Evolutionary conservation across 2,329 filamentous ascomycete genomes (phyloP).

Genomic region (Trematosphaeria pertusa): DNA sequence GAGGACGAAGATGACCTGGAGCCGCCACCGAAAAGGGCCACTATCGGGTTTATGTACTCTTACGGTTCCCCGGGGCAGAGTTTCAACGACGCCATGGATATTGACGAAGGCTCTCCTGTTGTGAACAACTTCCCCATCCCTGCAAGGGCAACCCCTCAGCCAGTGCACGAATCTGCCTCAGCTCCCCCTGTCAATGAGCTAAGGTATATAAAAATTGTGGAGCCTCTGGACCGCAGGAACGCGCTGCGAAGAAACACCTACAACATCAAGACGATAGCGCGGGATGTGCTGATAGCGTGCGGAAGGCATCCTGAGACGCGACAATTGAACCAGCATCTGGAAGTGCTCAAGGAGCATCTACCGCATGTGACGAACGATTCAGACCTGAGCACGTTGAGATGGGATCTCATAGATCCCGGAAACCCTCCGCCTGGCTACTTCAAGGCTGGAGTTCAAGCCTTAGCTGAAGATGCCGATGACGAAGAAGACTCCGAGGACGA

Average conservation of each 20-base stretch:
- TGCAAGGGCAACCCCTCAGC: conserved; percentile 15
- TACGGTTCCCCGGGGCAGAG: conserved; percentile 16
- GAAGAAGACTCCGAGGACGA: conserved; percentile 46
- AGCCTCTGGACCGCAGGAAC: conserved; percentile 55
- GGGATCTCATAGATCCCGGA: conserved; percentile 68
- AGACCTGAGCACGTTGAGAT: conserved; percentile 65
- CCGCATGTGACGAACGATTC: conserved; percentile 52
- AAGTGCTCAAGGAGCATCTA: conserved; percentile 54
- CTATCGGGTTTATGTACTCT: conserved; percentile 21
- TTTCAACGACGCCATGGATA: conserved; percentile 17
- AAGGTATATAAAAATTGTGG: conserved; percentile 45
- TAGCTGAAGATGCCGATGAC: conserved; percentile 44
- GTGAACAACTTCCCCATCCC: conserved; percentile 33
- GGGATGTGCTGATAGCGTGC: conserved; percentile 67
- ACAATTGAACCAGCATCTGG: conserved; percentile 66
- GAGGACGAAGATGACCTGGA: conserved; percentile 51
- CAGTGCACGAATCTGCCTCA: conserved; percentile 8
- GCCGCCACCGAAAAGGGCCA: conserved; percentile 44
- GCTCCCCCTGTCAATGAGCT: conserved; percentile 19
- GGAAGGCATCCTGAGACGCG: conserved; percentile 67
- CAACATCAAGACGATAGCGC: conserved; percentile 67
- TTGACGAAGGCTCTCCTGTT: conserved; percentile 16
- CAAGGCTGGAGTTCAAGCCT: conserved; percentile 28
- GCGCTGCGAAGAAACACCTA: conserved; percentile 61
- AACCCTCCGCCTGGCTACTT: conserved; percentile 50